Percentiles rank a stretch among this genome's conserved stretches.
These are phyloP conservation scores for Solanum hybrid DNA, from an alignment of 305 asterid species.

Conservation along the genomic window DNA sequence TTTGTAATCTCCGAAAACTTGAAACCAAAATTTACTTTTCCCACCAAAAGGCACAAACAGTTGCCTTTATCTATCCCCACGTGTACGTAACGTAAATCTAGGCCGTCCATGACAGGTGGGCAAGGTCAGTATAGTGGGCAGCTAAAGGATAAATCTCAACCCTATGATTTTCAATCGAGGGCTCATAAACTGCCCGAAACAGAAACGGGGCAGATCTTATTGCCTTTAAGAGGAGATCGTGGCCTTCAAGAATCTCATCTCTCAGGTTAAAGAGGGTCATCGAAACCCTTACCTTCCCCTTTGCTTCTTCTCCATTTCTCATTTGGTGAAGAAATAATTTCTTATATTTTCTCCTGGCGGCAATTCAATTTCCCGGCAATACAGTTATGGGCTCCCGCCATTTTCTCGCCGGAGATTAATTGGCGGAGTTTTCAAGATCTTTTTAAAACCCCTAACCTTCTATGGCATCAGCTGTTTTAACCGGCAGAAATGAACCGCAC, in stretches of 20 bases:
- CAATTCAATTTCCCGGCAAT: slow-evolving; percentile 1
- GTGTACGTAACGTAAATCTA: slow-evolving; percentile 8
- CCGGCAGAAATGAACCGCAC: slow-evolving; percentile 14
- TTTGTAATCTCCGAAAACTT: neutral
- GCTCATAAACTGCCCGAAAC: slow-evolving; percentile 20
- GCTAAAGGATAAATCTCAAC: neutral
- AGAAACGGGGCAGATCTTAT: slow-evolving; percentile 15
- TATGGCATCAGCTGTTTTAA: slow-evolving; percentile 28
- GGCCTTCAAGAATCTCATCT: neutral
- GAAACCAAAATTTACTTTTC: neutral
- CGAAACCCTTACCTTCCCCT: slow-evolving; percentile 11
- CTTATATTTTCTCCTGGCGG: neutral
- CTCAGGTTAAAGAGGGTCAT: slow-evolving; percentile 8
- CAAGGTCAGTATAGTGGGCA: slow-evolving; percentile 18
- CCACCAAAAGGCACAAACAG: slow-evolving; percentile 3
- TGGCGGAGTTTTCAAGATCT: neutral
- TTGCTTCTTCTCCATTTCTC: neutral
- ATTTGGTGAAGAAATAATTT: neutral
- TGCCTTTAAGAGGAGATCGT: slow-evolving; percentile 19
- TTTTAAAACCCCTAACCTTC: neutral
- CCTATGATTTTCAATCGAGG: slow-evolving; percentile 12
- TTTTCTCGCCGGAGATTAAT: slow-evolving; percentile 16
- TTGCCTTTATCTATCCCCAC: slow-evolving; percentile 8
- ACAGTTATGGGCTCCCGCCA: slow-evolving; percentile 13
- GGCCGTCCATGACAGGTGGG: slow-evolving; percentile 20